These are phyloP conservation scores for Hymenotorrendiella dingleyae DNA, from an alignment of 2,329 filamentous ascomycete genomes.

Conservation along the genomic window DNA sequence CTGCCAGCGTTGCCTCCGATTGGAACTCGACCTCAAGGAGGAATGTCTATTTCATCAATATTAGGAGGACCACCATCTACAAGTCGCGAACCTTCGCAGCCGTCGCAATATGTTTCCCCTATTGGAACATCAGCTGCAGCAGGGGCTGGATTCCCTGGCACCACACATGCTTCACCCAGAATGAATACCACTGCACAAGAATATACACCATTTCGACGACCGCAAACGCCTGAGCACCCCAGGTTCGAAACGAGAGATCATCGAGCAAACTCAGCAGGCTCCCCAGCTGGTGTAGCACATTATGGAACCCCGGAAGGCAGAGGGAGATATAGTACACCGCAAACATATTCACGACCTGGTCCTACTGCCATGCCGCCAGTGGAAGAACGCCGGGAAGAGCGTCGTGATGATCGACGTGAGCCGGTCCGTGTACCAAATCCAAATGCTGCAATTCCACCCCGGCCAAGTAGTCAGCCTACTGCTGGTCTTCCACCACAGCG, in stretches of 20 bases:
- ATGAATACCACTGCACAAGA: conserved; percentile 43
- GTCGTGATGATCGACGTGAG: conserved; percentile 45
- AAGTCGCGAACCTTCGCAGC: conserved; percentile 38
- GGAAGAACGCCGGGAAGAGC: too few species aligned
- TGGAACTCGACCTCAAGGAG: conserved; percentile 39
- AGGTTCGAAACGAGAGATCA: conserved; percentile 44
- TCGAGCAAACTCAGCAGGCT: conserved; percentile 32
- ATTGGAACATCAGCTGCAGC: conserved; percentile 29
- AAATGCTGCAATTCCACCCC: conserved; percentile 23
- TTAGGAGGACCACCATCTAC: conserved; percentile 50
- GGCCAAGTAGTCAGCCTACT: conserved; percentile 30
- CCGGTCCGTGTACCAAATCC: conserved; percentile 25
- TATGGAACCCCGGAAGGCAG: conserved; percentile 51
- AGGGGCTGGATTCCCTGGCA: conserved; percentile 34
- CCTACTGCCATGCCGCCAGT: conserved; percentile 36
- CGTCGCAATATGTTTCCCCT: conserved; percentile 42
- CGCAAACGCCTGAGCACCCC: conserved; percentile 67
- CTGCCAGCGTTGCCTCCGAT: conserved; percentile 43
- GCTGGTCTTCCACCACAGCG: conserved; percentile 33
- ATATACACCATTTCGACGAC: conserved; percentile 57
- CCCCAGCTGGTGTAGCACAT: conserved; percentile 36
- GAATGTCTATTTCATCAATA: conserved; percentile 70
- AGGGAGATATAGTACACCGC: conserved; percentile 51
- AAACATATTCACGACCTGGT: conserved; percentile 42
- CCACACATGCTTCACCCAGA: conserved; percentile 34